Evolutionary conservation across 1,139 yeast species (phyloP), one percentile per base, ranked within the genome.

Genomic region (Sugiyamaella castrensis): DNA sequence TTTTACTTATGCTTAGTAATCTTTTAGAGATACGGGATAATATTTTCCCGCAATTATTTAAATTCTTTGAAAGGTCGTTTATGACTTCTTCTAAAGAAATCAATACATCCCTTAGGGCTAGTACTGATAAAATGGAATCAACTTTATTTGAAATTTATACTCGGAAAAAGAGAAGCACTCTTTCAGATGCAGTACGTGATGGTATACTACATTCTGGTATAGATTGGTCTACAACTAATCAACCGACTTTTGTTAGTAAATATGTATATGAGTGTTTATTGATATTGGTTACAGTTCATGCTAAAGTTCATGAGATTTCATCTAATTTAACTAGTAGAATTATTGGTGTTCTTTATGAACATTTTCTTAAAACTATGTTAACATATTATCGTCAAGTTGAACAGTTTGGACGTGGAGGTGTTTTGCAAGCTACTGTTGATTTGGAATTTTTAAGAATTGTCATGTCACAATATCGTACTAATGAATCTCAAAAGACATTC

Each of bases 231-330:
- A 62, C 67, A 5, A 58, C 65, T 11, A 61, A 64, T 2, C 57
- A 68, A 16, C 77, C 80, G 8, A 61, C 62, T 11, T 48, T 51
- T 4, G 58, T 68, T 15, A 63, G 69, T 46, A 60, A 72, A 34
- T 81, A 77, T 58, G 66, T 82, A 6, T 74, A 79, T 50, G 79
- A 80, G 49, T 68, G 76, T 1, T 62, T 82, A 39, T 71, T 80
- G 61, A 64, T 75, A 34, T 61, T 84, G 26, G 80, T 82, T 6
- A 67, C 73, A 13, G 75, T 80, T 1, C 82, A 80, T 57, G 71
- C 82, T 27, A 74, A 72, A 47, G 79, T 80, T 30, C 62, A 70
- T 31, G 72, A 72, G 37, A 72, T 77, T 12, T 76, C 82, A 0
- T 73, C 76, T 1, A 71, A 68, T 32, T 60, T 79, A 40, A 71